phyloP scores from a whole-genome alignment of 805 yeast genomes.

The Kuraishia piskuri region DNA sequence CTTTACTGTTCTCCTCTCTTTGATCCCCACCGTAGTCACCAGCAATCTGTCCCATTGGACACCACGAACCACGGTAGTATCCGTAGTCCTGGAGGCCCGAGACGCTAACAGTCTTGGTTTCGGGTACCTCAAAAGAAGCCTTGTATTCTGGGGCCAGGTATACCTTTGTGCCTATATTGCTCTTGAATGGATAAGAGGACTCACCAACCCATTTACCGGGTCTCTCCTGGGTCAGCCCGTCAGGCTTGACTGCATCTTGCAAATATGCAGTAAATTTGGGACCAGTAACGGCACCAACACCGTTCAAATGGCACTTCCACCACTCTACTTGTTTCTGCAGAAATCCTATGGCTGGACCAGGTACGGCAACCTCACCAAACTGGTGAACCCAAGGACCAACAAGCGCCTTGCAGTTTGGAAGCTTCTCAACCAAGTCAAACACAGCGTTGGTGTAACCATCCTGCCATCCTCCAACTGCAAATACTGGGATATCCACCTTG shows the following conservation, averaged over 20 bases:
- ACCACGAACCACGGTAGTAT: constrained; percentile 32
- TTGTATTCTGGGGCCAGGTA: constrained; percentile 9
- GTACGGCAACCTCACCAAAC: constrained; percentile 38
- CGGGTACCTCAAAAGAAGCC: constrained; percentile 8
- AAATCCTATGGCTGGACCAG: constrained; percentile 34
- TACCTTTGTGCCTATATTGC: constrained; percentile 7
- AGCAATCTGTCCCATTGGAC: constrained; percentile 33
- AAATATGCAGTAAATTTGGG: constrained; percentile 31
- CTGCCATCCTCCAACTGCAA: constrained; percentile 39
- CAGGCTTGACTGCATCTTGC: constrained; percentile 30
- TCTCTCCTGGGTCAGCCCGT: constrained; percentile 27
- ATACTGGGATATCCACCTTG: constrained; percentile 32
- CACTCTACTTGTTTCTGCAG: constrained; percentile 31
- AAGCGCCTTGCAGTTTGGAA: constrained; percentile 26
- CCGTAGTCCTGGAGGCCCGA: constrained; percentile 32
- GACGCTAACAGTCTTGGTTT: constrained; percentile 10
- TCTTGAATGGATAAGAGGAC: constrained; percentile 10
- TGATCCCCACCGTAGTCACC: constrained; percentile 40
- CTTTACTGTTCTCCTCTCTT: constrained; percentile 30
- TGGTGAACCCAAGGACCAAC: constrained; percentile 44
- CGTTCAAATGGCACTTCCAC: constrained; percentile 27
- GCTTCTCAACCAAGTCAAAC: constrained; percentile 30
- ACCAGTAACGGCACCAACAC: constrained; percentile 15
- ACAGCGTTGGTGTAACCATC: constrained; percentile 38
- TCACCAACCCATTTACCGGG: constrained; percentile 31